A percentile compares a stretch with the other conserved stretches of the same genome.
These are phyloP conservation scores for Fusarium hainanense DNA, from an alignment of 2,329 filamentous ascomycete species.

Conservation along the genomic window DNA sequence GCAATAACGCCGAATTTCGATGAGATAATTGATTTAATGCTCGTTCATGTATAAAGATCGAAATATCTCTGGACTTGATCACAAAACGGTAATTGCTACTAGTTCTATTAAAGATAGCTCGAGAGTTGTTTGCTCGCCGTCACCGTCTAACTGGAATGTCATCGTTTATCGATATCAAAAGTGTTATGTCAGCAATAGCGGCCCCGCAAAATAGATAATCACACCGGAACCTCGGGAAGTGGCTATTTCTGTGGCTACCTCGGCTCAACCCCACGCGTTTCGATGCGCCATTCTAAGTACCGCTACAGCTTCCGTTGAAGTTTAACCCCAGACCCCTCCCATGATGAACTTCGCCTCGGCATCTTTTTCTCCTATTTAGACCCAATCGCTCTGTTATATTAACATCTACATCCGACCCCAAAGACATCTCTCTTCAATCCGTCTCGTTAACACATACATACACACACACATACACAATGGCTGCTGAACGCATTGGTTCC, in stretches of 20 bases:
- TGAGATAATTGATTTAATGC: not conserved
- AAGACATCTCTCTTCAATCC: not conserved
- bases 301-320: constrained; percentile 35
- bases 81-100: not conserved
- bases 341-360: constrained; percentile 37
- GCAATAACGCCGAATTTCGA: not conserved
- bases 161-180: not conserved
- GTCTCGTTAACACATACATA: not conserved
- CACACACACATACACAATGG: constrained; percentile 67
- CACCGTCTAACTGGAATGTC: not conserved
- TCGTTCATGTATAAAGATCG: not conserved
- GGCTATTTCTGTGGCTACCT: constrained; percentile 41
- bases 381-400: constrained; percentile 5
- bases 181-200: not conserved
- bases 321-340: constrained; percentile 33
- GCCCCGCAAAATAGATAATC: constrained; percentile 22
- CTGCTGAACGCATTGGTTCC: constrained; percentile 85
- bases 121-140: not conserved
- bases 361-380: constrained; percentile 32
- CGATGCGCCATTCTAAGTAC: constrained; percentile 30
- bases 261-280: constrained; percentile 47
- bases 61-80: too few relatives aligned
- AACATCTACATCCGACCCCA: not conserved
- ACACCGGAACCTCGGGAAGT: constrained; percentile 35
- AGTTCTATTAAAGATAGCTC: not conserved